Evolutionary conservation across 805 yeast species (phyloP), one percentile per base, ranked within the genome.

Genomic region (Komagataella populi): DNA sequence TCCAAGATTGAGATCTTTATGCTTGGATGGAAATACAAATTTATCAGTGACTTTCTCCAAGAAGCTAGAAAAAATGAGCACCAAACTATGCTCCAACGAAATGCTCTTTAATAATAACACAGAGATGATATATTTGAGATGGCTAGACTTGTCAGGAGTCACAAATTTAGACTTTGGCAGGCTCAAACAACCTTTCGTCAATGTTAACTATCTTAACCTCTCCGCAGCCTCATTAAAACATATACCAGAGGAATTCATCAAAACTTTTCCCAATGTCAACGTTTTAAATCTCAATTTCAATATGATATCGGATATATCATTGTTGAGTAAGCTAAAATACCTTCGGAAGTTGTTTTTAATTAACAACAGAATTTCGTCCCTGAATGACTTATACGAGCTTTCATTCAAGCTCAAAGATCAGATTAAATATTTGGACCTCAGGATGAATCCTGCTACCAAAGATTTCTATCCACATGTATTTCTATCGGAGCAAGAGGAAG

Each of bases 381-480:
- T 71, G 4, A 69, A 65, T 44, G 58, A 56, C 10, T 54, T 73
- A 1, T 55, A 77, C 7, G 56, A 59, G 3, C 62, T 69, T 1
- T 54, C 69, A 30, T 56, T 63, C 3, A 64, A 63, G 0, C 56
- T 66, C 0, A 59, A 79, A 46, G 50, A 53, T 3, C 57, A 64
- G 3, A 57, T 78, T 54, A 63, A 59, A 51, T 61, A 68, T 6
- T 57, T 78, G 16, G 83, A 78, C 58, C 52, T 76, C 48, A 64
- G 82, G 44, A 70, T 77, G 51, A 78, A 78, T 55, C 74, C 78
- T 14, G 53, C 76, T 23, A 76, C 72, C 46, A 61, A 65, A 46
- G 72, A 69, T 8, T 65, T 73, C 49, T 77, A 78, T 58, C 80
- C 83, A 0, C 76, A 70, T 56, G 78, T 78, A 1, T 77, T 78